These are phyloP conservation scores for Limonium bicolor DNA, from an alignment of 148 eudicot genomes.

Conservation along the genomic window DNA sequence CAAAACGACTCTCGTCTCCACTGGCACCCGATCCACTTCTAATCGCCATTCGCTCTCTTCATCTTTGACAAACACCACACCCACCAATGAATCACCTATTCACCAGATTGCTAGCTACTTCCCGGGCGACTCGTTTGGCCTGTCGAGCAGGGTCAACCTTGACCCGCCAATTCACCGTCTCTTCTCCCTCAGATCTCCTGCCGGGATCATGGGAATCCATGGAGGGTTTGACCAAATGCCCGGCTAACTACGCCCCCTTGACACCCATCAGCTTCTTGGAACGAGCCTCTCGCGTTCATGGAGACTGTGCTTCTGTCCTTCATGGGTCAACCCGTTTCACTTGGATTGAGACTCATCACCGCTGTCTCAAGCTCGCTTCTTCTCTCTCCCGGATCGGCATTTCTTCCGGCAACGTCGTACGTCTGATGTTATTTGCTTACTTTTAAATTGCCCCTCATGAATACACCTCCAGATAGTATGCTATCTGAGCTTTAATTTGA, in stretches of 20 bases:
- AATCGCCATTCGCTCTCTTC: too few species aligned
- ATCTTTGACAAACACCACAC: too few species aligned
- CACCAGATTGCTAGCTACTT: neutral
- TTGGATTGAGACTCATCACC: slow-evolving; percentile 20
- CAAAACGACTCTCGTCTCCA: too few species aligned
- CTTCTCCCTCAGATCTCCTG: neutral
- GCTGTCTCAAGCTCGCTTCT: slow-evolving; percentile 28
- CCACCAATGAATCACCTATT: neutral
- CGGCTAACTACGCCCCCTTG: slow-evolving; percentile 23
- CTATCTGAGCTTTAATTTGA: too few species aligned
- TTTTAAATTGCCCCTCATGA: too few species aligned
- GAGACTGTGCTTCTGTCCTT: slow-evolving; percentile 18
- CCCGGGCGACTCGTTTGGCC: neutral
- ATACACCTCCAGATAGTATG: too few species aligned
- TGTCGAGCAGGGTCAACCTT: neutral
- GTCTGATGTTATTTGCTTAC: too few species aligned
- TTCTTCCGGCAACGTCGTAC: slow-evolving; percentile 23
- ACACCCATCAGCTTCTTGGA: slow-evolving; percentile 30
- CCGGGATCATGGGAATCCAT: slow-evolving; percentile 12
- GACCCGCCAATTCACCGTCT: neutral
- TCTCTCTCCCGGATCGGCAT: slow-evolving; percentile 28
- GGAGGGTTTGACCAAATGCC: slow-evolving; percentile 19
- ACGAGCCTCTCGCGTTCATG: slow-evolving; percentile 19
- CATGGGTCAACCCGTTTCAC: slow-evolving; percentile 18
- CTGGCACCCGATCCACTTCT: too few species aligned